Percentiles rank a stretch among this genome's conserved stretches.
Evolutionary conservation across 805 yeast genomes (phyloP).

Genomic region (Cyberlindnera euphorbiae): DNA sequence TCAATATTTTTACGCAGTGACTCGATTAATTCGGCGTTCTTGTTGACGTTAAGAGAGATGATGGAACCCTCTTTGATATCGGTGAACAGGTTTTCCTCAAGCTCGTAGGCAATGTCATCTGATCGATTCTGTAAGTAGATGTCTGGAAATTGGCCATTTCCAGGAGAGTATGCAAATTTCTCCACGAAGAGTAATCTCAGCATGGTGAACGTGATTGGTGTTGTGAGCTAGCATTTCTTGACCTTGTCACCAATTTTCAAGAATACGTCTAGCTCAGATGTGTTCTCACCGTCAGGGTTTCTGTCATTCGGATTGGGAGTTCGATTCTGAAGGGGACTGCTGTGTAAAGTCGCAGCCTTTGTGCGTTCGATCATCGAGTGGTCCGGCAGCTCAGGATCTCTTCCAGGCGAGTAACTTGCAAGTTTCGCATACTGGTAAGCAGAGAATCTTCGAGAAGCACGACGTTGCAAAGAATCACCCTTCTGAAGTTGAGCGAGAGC

Average conservation of each 20-base stretch:
- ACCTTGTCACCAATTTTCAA: constrained; percentile 48
- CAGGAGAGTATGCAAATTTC: constrained; percentile 80
- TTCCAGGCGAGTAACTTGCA: constrained; percentile 39
- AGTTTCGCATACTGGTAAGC: constrained; percentile 88
- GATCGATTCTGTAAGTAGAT: constrained; percentile 64
- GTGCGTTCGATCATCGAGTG: constrained; percentile 17
- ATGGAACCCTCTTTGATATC: constrained; percentile 60
- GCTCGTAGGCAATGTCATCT: constrained; percentile 64
- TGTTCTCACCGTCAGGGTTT: neutral
- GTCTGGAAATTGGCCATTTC: constrained; percentile 67
- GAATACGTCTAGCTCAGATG: constrained; percentile 31
- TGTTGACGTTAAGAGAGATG: constrained; percentile 52
- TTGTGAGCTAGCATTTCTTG: constrained; percentile 40
- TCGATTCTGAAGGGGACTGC: constrained; percentile 12
- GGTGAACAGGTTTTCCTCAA: constrained; percentile 61
- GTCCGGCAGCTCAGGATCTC: constrained; percentile 26
- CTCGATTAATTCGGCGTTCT: constrained; percentile 17
- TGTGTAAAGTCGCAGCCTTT: constrained; percentile 12
- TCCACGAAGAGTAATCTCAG: constrained; percentile 76
- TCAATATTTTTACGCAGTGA: constrained; percentile 16
- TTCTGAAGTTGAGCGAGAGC: constrained; percentile 77
- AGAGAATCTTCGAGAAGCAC: constrained; percentile 91
- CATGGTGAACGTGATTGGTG: constrained; percentile 35
- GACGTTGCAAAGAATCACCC: constrained; percentile 77
- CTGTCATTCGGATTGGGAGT: constrained; percentile 1